Evolutionary conservation across 805 yeast species (phyloP), one percentile per base, ranked within the genome.

Genomic region (Torulaspora gathmanii): DNA sequence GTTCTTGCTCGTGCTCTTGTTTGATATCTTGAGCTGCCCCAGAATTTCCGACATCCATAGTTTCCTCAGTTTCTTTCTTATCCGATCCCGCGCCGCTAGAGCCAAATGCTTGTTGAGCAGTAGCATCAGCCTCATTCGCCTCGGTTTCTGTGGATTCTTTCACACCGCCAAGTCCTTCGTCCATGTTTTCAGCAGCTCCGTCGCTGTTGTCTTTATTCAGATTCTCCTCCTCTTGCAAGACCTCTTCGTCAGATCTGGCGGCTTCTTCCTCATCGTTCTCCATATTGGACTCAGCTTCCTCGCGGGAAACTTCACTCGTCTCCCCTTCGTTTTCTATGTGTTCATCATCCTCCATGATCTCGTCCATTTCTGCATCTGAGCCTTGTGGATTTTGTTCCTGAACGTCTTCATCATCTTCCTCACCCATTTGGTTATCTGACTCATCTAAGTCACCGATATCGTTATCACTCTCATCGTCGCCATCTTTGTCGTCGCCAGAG

Each of bases 41-140:
- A 31, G 80, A 69, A 16, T 83, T 79, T 29, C 90, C 95, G 40
- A 83, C 64, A 57, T 83, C 83, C 26, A 82, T 78, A 50, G 81
- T 76, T 51, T 80, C 86, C 39, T 78, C 79, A 4, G 42, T 25
- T 30, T 70, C 62, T 26, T 71, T 76, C 45, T 75, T 71, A 49
- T 80, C 83, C 6, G 83, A 74, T 39, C 86, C 86, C 40, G 75
- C 75, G 4, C 83, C 83, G 53, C 71, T 71, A n/a, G 75, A 71
- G 37, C 86, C 86, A 22, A 76, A 65, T 45, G 77, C 72, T 53
- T 80, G 82, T 54, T 78, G 78, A 9, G 75, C 77, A 15, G 84
- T 78, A 16, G 83, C 70, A 30, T 80, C 84, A 52, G 68, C 68
- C 47, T 79, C 80, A 31, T 74, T 66, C 28, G 74, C 74, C 15